Conservation (phyloP, 108 stramenopile species). For the Licmophora abbreviata region DNA sequence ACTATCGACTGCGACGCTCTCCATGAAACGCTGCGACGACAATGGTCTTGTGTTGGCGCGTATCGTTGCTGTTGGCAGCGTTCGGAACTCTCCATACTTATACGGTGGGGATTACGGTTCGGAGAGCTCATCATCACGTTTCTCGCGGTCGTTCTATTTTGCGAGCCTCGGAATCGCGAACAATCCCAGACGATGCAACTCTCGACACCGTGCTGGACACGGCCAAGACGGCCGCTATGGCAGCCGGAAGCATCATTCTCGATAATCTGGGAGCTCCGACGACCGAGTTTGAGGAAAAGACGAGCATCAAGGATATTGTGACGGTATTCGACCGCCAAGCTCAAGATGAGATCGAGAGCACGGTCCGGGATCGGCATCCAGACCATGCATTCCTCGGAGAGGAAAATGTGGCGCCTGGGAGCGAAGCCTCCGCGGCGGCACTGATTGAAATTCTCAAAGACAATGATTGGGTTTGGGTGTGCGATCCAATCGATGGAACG, state of each 20-base stretch:
- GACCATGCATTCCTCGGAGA: constrained; percentile 66
- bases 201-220: neutral
- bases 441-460: constrained; percentile 22
- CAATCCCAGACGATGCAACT: too few relatives aligned
- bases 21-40: too few relatives aligned
- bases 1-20: too few relatives aligned
- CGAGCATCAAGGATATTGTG: constrained; percentile 13
- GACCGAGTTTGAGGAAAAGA: constrained; percentile 2
- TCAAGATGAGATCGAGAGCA: constrained; percentile 35
- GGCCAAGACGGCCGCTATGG: constrained; percentile 7
- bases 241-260: constrained; percentile 9
- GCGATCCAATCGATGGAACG: constrained; percentile 51
- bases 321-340: constrained; percentile 11
- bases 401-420: constrained; percentile 47
- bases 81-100: too few relatives aligned
- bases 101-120: too few relatives aligned
- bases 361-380: constrained; percentile 37
- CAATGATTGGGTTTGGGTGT: constrained; percentile 54
- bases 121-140: too few relatives aligned
- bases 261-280: neutral
- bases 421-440: constrained; percentile 40
- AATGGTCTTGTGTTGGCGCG: too few relatives aligned
- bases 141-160: too few relatives aligned
- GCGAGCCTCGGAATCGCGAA: too few relatives aligned
- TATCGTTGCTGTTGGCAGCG: too few relatives aligned